Evolutionary conservation across 192 early-diverging fungal species (phyloP).

Genomic region (Pilaira anomala): DNA sequence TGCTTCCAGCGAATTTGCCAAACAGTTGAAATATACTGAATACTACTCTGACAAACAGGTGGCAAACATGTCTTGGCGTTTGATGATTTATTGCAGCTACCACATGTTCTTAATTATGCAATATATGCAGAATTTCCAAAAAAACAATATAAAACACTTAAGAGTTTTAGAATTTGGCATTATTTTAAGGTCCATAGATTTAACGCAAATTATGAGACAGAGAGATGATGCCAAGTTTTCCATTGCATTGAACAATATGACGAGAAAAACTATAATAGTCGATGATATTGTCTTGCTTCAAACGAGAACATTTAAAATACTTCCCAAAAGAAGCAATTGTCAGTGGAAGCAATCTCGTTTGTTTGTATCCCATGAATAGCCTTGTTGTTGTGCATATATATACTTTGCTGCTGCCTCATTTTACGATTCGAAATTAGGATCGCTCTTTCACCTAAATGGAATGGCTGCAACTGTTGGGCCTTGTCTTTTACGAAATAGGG

Average conservation of each 20-base stretch:
- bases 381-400: too few relatives aligned
- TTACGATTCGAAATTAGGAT: too few relatives aligned
- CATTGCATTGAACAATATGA: conserved; percentile 5
- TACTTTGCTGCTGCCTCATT: too few relatives aligned
- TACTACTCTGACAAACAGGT: too few relatives aligned
- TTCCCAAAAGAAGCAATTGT: neutral
- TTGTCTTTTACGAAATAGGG: too few relatives aligned
- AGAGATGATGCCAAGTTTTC: conserved; percentile 3
- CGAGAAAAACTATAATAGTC: neutral
- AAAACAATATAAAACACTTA: neutral
- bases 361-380: too few relatives aligned
- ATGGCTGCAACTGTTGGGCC: too few relatives aligned
- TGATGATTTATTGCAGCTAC: neutral
- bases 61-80: neutral
- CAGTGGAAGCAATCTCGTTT: too few relatives aligned
- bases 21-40: too few relatives aligned
- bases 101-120: neutral
- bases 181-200: conserved; percentile 7
- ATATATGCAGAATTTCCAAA: neutral
- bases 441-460: too few relatives aligned
- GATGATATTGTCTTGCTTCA: neutral
- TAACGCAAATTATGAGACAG: conserved; percentile 6
- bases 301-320: neutral
- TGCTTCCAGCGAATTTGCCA: too few relatives aligned
- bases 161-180: neutral